Evolutionary conservation across 2,329 filamentous ascomycete species (phyloP), one percentile per base, ranked within the genome.

Genomic region (Incumbomyces lentus): DNA sequence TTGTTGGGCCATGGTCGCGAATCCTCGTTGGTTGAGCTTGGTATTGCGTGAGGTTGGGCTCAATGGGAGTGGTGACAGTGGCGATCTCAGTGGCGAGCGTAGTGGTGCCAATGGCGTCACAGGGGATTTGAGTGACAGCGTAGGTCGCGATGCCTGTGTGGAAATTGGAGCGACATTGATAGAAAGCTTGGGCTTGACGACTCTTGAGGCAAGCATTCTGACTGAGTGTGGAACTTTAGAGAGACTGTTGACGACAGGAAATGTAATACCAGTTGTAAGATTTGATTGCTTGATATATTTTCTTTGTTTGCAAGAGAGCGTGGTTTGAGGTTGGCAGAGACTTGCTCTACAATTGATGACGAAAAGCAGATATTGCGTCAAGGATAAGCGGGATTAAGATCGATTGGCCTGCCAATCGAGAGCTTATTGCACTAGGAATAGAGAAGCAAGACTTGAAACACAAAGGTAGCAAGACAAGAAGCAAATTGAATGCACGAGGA

Each of bases 121-220:
- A 2, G 69, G 68, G 7, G 68, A 70, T 50, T 67, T 37, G 55
- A 70, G 60, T 7, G 67, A 65, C 40, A 69, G 57, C 5, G 64
- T 53, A 19, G 66, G 61, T 26, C 66, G 59, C 34, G 64, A 50
- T 37, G 49, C 18, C 42, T 48, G 49, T 46, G 55, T 62, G 50
- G 63, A 58, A 18, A 61, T 58, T 48, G 62, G 55, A 37, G 67
- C 63, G 52, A 71, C 70, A 60, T 59, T 67, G 58, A 73, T 54
- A 41, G 66, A 65, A 53, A 72, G 64, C 64, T 71, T 69, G 39
- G 70, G 70, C 53, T 65, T 68, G 49, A 61, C 57, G 50, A 62
- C 61, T 51, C 64, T 57, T 56, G 65, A 61, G 55, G 65, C 63
- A 64, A 69, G 67, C 58, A 59, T 68, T 18, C 49, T 55, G 49